Conservation (phyloP, 1,284 basidiomycete species). For the Veloboletus limbatus region DNA sequence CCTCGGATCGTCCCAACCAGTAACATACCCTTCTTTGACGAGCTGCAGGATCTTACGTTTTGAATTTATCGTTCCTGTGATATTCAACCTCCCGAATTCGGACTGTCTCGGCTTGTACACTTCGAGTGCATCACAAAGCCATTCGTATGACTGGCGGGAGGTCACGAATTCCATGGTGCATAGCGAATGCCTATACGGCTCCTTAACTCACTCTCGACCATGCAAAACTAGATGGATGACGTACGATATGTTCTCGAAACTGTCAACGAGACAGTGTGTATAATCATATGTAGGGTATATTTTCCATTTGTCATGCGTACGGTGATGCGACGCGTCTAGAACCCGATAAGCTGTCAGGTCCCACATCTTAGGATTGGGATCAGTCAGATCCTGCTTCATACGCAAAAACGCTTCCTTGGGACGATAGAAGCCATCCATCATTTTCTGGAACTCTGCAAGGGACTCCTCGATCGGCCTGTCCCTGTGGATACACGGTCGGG, state of each 20-base stretch:
- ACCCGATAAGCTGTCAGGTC: slow-evolving; percentile 97
- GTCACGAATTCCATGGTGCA: slow-evolving; percentile 97
- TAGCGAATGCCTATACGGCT: slow-evolving; percentile 77
- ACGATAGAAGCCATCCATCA: slow-evolving; percentile 89
- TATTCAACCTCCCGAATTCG: slow-evolving; percentile 91
- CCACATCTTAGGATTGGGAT: slow-evolving; percentile 99
- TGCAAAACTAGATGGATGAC: slow-evolving; percentile 34
- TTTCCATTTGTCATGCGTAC: slow-evolving; percentile 91
- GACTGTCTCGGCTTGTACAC: slow-evolving; percentile 99
- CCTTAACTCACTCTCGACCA: neutral
- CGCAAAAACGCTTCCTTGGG: slow-evolving; percentile 91
- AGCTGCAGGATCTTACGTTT: slow-evolving; percentile 95
- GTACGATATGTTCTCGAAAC: slow-evolving; percentile 98
- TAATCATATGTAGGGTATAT: slow-evolving; percentile 99
- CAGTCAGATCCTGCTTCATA: slow-evolving; percentile 96
- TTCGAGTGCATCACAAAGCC: slow-evolving; percentile 95
- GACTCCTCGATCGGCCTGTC: slow-evolving; percentile 84
- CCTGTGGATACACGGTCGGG: slow-evolving; percentile 86
- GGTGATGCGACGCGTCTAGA: slow-evolving; percentile 87
- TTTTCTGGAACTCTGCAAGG: slow-evolving; percentile 84
- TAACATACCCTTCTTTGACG: slow-evolving; percentile 82
- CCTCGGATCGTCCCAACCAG: slow-evolving; percentile 98
- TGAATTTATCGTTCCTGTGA: slow-evolving; percentile 96
- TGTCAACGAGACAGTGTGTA: slow-evolving; percentile 98
- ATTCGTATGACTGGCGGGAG: slow-evolving; percentile 98